Percentiles rank a stretch among this genome's conserved stretches.
phyloP scores from a whole-genome alignment of 768 basidiomycete species.

The Russula sp. region DNA sequence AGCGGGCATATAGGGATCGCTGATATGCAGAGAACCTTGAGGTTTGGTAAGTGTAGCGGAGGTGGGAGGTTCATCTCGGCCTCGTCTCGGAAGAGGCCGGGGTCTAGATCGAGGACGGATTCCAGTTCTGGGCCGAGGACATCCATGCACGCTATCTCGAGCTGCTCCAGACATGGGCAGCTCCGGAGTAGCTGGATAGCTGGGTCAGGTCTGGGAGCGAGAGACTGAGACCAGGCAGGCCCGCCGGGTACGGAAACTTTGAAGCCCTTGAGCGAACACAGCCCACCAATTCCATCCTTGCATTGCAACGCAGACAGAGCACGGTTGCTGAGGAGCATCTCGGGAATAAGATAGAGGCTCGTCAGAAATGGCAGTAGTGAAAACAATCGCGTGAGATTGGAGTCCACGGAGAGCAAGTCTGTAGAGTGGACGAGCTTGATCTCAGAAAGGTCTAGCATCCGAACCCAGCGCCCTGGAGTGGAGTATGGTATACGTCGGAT shows the following conservation, averaged over 20 bases:
- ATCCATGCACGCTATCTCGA: slow-evolving; percentile 17
- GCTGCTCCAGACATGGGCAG: slow-evolving; percentile 17
- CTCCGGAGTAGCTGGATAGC: slow-evolving; percentile 5
- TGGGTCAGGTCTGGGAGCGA: not conserved
- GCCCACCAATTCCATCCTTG: slow-evolving; percentile 18
- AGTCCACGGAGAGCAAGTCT: slow-evolving; percentile 51
- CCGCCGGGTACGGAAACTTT: slow-evolving; percentile 16
- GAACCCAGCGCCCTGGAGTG: slow-evolving; percentile 83
- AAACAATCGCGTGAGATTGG: slow-evolving; percentile 55
- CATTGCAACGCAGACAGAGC: slow-evolving; percentile 5
- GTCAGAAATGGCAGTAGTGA: slow-evolving; percentile 37
- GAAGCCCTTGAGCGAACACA: slow-evolving; percentile 17
- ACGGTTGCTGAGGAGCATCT: slow-evolving; percentile 15
- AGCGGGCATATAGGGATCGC: slow-evolving; percentile 63
- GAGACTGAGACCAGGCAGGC: not conserved
- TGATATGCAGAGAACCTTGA: slow-evolving; percentile 54
- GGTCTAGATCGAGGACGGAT: not conserved
- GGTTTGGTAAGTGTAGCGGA: slow-evolving; percentile 48
- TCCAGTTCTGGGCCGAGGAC: slow-evolving; percentile 9
- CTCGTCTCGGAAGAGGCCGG: not conserved
- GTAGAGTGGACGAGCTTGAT: slow-evolving; percentile 33
- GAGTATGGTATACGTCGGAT: slow-evolving; percentile 83
- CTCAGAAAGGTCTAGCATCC: slow-evolving; percentile 60
- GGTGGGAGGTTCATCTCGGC: slow-evolving; percentile 25
- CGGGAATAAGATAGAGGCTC: slow-evolving; percentile 11